Evolutionary conservation across 208 protist genomes (phyloP), one percentile per base, ranked within the genome.

Genomic region (Crithidia thermophila): DNA sequence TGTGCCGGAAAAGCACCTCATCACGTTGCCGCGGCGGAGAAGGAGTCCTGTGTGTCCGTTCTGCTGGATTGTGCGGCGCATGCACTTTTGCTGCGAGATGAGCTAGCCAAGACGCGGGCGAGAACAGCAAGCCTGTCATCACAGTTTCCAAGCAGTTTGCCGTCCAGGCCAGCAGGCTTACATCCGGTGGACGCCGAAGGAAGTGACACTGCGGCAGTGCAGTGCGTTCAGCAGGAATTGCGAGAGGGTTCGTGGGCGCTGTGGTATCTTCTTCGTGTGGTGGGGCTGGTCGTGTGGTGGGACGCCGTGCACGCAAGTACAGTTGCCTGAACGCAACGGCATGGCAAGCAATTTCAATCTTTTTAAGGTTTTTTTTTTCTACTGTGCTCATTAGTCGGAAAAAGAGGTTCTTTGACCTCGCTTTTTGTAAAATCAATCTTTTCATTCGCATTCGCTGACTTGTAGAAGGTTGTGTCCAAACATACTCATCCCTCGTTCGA

Each of bases 201-300:
- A 16, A 34, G 37, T 27, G 34, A 55, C 8, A 39, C 31, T n/a
- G 46, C 30, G 34, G 33, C n/a, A n/a, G n/a, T 34, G 30, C 30
- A 20, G 40, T 16, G 40, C n/a, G 57, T 45, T 10, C 34, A 43
- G 27, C 37, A 21, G 23, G 30, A 67, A 21, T 30, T 65, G 50
- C 67, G 51, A 14, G 61, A 75, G 50, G 53, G 53, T 10, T 66
- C 55, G 47, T 63, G 53, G 67, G 28, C 37, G 16, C 27, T 66
- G 23, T 66, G 67, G 67, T 66, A 66, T 23, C 18, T 72, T 13
- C 57, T 66, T 34, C 46, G 67, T 49, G 37, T 72, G 23, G 40
- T 60, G 67, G 59, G 42, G 1, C 39, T 79, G 25, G 13, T 70
- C 40, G 28, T 7, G 21, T 74, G 61, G 63, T 76, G 45, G 45